Conservation (phyloP, 2,329 filamentous ascomycete genomes). For the Fusarium sp. region DNA sequence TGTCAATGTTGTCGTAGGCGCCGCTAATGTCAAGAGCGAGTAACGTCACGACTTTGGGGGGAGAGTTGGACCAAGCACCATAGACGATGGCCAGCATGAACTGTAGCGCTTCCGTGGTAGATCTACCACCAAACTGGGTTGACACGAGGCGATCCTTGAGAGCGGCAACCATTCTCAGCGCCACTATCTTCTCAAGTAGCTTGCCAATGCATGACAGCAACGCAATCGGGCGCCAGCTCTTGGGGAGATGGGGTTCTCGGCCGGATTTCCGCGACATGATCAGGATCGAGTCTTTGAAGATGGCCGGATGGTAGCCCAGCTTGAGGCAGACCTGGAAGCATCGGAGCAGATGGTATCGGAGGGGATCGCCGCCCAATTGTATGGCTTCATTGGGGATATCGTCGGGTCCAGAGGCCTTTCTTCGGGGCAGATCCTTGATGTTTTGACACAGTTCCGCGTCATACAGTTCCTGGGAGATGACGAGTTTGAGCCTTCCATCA, state of each 20-base stretch:
- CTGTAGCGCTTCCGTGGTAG: slow-evolving; percentile 16
- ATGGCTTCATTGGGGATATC: slow-evolving; percentile 13
- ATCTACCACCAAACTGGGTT: slow-evolving; percentile 10
- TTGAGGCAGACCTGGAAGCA: slow-evolving; percentile 9
- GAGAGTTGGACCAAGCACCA: background rate
- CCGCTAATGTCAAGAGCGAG: slow-evolving; percentile 13
- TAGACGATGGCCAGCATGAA: slow-evolving; percentile 6
- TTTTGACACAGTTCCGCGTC: background rate
- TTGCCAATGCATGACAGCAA: slow-evolving; percentile 14
- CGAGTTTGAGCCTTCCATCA: background rate
- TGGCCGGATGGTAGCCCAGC: background rate
- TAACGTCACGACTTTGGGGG: background rate
- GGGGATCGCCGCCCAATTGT: background rate
- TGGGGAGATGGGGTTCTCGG: background rate
- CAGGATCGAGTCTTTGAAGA: slow-evolving; percentile 13
- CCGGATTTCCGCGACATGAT: slow-evolving; percentile 6
- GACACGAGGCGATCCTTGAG: background rate
- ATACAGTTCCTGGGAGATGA: background rate
- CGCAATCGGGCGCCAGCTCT: slow-evolving; percentile 17
- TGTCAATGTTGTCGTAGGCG: slow-evolving; percentile 10
- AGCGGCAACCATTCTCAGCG: background rate
- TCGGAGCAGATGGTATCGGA: background rate
- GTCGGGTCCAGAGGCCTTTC: slow-evolving; percentile 9
- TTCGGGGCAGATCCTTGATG: background rate
- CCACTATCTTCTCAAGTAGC: slow-evolving; percentile 19